These are phyloP conservation scores for Ceratobasidium sp. DNA, from an alignment of 1,284 basidiomycete genomes.

Conservation along the genomic window DNA sequence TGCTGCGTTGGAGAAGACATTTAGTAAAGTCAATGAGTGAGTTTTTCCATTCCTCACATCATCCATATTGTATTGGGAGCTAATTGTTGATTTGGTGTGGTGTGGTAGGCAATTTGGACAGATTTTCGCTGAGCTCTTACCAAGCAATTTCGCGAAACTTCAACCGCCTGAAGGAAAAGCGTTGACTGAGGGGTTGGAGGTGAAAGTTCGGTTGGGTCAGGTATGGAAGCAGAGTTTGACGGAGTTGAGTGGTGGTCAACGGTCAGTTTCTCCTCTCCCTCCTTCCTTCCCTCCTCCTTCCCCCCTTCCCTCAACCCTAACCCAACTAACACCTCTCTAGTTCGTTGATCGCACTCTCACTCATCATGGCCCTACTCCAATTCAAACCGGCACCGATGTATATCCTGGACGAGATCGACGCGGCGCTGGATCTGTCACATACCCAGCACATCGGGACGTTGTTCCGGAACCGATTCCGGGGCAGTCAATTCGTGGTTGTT, in stretches of 20 bases:
- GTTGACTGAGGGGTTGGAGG: constrained; percentile 94
- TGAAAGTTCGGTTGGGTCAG: constrained; percentile 93
- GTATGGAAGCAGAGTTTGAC: constrained; percentile 99
- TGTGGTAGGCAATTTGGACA: constrained; percentile 89
- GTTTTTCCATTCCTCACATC: constrained; percentile 54
- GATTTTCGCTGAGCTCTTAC: constrained; percentile 96
- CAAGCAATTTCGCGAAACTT: constrained; percentile 96
- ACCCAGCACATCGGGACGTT: constrained; percentile 98
- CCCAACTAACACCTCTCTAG: constrained; percentile 64
- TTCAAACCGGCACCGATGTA: constrained; percentile 99
- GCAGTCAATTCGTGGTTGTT: constrained; percentile 99
- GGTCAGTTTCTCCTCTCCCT: too few species aligned
- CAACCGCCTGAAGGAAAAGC: constrained; percentile 95
- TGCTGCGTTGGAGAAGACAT: constrained; percentile 93
- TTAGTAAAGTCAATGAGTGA: constrained; percentile 93
- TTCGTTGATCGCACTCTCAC: constrained; percentile 94
- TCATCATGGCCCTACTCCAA: constrained; percentile 98
- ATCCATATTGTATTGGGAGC: too few species aligned
- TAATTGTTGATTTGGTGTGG: too few species aligned
- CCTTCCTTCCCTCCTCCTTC: too few species aligned
- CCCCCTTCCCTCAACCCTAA: too few species aligned
- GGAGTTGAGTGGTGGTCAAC: constrained; percentile 96
- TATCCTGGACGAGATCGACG: constrained; percentile 98
- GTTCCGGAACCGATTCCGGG: constrained; percentile 96
- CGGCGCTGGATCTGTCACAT: constrained; percentile 94